A percentile compares a stretch with the other conserved stretches of the same genome.
phyloP scores from a whole-genome alignment of 2,329 filamentous ascomycete genomes.

The Chaetomiaceae sp. region DNA sequence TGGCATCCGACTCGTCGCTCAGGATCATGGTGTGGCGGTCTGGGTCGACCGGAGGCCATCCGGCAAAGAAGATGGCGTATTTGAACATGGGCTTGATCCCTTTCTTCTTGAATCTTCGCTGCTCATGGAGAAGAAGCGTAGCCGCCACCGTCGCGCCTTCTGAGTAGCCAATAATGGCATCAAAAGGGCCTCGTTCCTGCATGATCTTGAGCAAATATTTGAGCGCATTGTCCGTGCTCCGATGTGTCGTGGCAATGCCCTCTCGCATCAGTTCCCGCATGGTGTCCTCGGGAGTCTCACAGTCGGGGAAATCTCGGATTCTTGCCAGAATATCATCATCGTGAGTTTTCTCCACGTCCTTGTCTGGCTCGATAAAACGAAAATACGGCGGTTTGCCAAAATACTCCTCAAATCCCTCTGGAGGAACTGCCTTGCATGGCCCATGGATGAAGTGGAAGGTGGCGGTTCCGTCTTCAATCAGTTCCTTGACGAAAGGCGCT shows the following conservation, averaged over 20 bases:
- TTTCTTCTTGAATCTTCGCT: conserved; percentile 35
- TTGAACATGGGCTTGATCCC: conserved; percentile 39
- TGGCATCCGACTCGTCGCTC: conserved; percentile 44
- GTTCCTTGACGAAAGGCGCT: conserved; percentile 47
- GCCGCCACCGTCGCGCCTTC: conserved; percentile 56
- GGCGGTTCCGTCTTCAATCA: conserved; percentile 42
- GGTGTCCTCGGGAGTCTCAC: conserved; percentile 50
- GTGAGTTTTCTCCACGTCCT: conserved; percentile 40
- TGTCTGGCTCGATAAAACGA: conserved; percentile 50
- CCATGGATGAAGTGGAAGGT: conserved; percentile 51
- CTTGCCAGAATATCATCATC: conserved; percentile 46
- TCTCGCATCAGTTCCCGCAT: conserved; percentile 46
- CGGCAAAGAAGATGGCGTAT: conserved; percentile 49
- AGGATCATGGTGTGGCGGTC: conserved; percentile 42
- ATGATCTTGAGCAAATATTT: conserved; percentile 43
- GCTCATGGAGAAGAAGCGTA: conserved; percentile 49
- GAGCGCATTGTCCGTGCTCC: conserved; percentile 40
- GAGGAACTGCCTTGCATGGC: conserved; percentile 46
- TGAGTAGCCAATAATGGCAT: conserved; percentile 57
- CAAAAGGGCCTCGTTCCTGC: conserved; percentile 43
- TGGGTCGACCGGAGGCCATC: conserved; percentile 50
- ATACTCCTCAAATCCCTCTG: conserved; percentile 52
- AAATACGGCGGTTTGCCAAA: conserved; percentile 54
- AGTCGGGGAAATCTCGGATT: conserved; percentile 52
- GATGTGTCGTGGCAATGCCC: conserved; percentile 30